Conservation (phyloP, 2,329 filamentous ascomycete genomes). For the Dendrostoma leiphaemia region DNA sequence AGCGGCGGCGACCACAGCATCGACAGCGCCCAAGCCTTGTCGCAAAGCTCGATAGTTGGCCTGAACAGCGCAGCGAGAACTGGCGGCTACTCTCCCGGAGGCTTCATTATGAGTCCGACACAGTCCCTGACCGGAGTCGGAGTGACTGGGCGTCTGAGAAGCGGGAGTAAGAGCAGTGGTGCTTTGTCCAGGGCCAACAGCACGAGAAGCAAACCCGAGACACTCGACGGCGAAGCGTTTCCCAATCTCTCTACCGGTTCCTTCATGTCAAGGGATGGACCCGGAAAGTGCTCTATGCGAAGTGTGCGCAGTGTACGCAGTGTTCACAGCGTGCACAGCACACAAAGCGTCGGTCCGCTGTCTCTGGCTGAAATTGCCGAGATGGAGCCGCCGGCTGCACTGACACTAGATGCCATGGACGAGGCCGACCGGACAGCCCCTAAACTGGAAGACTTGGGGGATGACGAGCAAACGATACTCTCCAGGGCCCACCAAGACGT, state of each 20-base stretch:
- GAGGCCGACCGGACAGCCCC: conserved; percentile 45
- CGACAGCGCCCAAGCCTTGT: conserved; percentile 22
- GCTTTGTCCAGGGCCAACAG: conserved; percentile 24
- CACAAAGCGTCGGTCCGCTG: conserved; percentile 43
- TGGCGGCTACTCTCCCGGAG: conserved; percentile 68
- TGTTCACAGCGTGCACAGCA: conserved; percentile 13
- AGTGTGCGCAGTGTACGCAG: conserved; percentile 13
- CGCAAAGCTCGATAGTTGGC: conserved; percentile 62
- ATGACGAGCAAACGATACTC: conserved; percentile 38
- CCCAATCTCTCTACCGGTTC: conserved; percentile 24
- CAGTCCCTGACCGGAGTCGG: conserved; percentile 60
- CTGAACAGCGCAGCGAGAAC: conserved; percentile 65
- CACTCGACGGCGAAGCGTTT: conserved; percentile 32
- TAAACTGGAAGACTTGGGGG: conserved; percentile 29
- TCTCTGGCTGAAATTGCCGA: conserved; percentile 58
- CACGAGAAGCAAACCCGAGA: conserved; percentile 34
- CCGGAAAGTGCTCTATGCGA: conserved; percentile 53
- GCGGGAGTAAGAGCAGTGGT: conserved; percentile 50
- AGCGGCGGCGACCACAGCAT: conserved; percentile 27
- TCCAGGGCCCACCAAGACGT: conserved; percentile 34
- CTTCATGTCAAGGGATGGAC: conserved; percentile 46
- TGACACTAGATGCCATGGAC: conserved; percentile 52
- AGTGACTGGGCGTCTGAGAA: conserved; percentile 53
- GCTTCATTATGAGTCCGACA: conserved; percentile 65
- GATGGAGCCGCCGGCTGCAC: conserved; percentile 47